Evolutionary conservation across 2,329 filamentous ascomycete species (phyloP), one percentile per base, ranked within the genome.

Genomic region (Microcyclosporella mali): DNA sequence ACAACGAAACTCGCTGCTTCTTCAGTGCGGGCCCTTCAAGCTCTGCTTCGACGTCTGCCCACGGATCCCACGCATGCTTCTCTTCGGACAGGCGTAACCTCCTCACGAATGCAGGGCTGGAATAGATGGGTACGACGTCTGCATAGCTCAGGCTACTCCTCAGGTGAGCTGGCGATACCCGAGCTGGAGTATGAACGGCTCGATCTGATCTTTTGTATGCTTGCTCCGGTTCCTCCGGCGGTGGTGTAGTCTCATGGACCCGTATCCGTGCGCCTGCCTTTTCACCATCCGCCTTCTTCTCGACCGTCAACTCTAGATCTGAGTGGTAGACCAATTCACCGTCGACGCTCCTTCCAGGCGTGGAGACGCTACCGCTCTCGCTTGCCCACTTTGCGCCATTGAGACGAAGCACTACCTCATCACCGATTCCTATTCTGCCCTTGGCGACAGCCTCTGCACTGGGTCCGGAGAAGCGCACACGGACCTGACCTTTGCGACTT

Each of bases 51-150:
- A 47, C 37, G 46, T 86, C 81, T 11, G 60, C 62, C 39, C 90
- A 82, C 3, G 81, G 76, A 55, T 88, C 81, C 49, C 79, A 74
- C 1, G 73, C 31, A 1, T 84, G 65, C 0, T 79, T 78, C 1
- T 82, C 82, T 43, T 83, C 83, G 0, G 84, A 88, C 3, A 84
- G 68, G 42, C 84, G 74, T 11, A 78, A 75, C 8, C 83, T 75
- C 61, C 85, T 89, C 15, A 87, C 67, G 53, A 94, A 94, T 0
- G 86, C 85, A 0, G 88, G 88, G 2, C 88, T 94, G 3, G 77
- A 71, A 71, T 58, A 57, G 30, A 54, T 55, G 67, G 33, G 68
- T 56, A 7, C 52, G n/a, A 49, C 46, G 18, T 48, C 49, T 2
- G 37, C 40, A 18, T 37, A 44, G 25, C 45, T 48, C n/a, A 56